Base-by-base conservation (phyloP, 352 stramenopile species). In the Elongisporangium prolatum region DNA sequence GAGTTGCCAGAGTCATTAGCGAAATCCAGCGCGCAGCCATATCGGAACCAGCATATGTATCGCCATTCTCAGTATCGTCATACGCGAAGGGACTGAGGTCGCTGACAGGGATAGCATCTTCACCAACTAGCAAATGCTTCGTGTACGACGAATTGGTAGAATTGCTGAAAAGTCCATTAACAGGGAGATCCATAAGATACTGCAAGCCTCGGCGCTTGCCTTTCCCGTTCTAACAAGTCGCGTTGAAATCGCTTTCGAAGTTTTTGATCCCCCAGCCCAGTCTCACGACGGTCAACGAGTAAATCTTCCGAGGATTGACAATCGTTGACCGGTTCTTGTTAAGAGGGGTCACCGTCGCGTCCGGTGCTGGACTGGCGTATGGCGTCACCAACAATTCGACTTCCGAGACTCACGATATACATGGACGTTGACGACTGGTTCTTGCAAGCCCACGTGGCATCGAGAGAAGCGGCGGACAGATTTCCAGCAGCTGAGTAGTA, bases 221-320 rank as follows among this genome's bases (percentile, higher is more conserved):
- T 38, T 57, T 34, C 9, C 54, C 48, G 10, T 56, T 57, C 0
- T 22, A 55, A 28, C 77, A 86, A 3, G 48, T 44, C 0, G 70
- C 72, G 34, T 85, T 72, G 48, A 84, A 85, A 24, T 67, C 55
- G 0, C 8, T 50, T 38, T 74, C 63, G 13, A 87, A 52, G 55
- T 87, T 66, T 40, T 57, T 63, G 16, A 59, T 64, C 14, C 53
- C 57, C 77, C 74, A 87, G 0, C 60, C 60, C 10, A 87, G 50
- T 2, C 67, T 59, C 1, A 68, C 77, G 22, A 85, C 57, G 0
- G 77, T 84, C 24, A 85, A 38, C 28, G 3, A 14, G 7, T 38
- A 38, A 13, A 38, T 38, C 28, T 38, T 38, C 7, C 28, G 28
- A 38, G 28, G 28, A 38, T 38, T 38, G 1, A 38, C 28, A 10